Base-by-base conservation (phyloP, 106 monocot genomes). In the Acorus gramineus region DNA sequence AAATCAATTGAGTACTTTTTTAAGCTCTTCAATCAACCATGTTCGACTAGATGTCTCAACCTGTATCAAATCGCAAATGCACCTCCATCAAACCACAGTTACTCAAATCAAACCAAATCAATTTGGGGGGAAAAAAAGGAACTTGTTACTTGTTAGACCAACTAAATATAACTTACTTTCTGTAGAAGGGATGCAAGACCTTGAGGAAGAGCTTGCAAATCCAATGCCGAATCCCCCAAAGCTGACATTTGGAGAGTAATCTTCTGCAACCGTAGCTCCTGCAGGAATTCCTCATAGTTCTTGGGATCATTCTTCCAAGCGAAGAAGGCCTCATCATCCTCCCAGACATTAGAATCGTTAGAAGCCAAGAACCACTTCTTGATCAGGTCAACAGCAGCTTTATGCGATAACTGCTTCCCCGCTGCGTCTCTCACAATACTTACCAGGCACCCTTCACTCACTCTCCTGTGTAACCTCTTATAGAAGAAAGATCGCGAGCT, bases 401-500 rank as follows among this genome's bases (percentile, higher is more conserved):
- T 83, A 48, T 71, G 67, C 2, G 81, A 79, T 52, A 88, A 9
- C 53, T 69, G 67, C 56, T 84, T 82, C 4, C 96, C 96, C 14
- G 78, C 87, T 14, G 85, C 82, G 62, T 77, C 75, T n/a, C 68
- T 81, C 6, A 92, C 79, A 14, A 59, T 71, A 56, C 61, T 87
- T 54, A 83, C 70, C 13, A 98, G 67, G 2, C 70, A 73, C 3
- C 60, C 73, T 73, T 98, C 96, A 2, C 74, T 58, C 47, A 98
- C 81, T 76, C 90, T 80, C 66, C 96, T 76, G 28, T 76, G 67
- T 46, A 98, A 78, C 69, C 96, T 85, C 55, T 76, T 92, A 67
- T 88, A 92, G 75, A 98, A 98, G 74, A 98, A 91, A 58, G 71
- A 66, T 7, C 96, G 82, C 2, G 88, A 98, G 9, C 56, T 57